phyloP scores from a whole-genome alignment of 1,284 basidiomycete genomes.

The Thecaphora frezii region DNA sequence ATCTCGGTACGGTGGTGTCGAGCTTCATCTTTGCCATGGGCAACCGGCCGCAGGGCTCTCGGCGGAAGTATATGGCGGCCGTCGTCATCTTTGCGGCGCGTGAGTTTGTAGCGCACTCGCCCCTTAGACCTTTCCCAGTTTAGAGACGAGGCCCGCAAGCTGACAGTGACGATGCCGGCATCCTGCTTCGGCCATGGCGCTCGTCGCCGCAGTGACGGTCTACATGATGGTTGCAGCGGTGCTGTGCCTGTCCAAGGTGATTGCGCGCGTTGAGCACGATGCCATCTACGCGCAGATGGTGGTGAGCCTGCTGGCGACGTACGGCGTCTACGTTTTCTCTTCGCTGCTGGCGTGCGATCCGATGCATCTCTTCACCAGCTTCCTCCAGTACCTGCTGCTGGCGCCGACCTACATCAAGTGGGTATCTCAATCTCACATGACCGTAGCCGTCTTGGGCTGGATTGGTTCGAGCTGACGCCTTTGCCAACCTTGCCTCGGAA shows the following conservation, averaged over 20 bases:
- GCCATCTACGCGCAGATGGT: slow-evolving; percentile 74
- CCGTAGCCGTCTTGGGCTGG: too few relatives aligned
- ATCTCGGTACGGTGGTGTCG: slow-evolving; percentile 79
- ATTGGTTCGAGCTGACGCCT: neutral
- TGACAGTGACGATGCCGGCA: too few relatives aligned
- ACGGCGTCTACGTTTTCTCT: slow-evolving; percentile 64
- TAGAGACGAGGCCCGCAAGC: too few relatives aligned
- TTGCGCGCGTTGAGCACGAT: slow-evolving; percentile 61
- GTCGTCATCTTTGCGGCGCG: slow-evolving; percentile 73
- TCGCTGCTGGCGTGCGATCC: slow-evolving; percentile 86
- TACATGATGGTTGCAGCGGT: slow-evolving; percentile 68
- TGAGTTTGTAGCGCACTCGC: too few relatives aligned
- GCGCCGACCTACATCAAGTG: slow-evolving; percentile 81
- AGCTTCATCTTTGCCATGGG: slow-evolving; percentile 96
- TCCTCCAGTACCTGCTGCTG: slow-evolving; percentile 86
- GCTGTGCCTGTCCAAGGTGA: slow-evolving; percentile 43
- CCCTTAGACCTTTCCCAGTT: too few relatives aligned
- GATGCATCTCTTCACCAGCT: slow-evolving; percentile 89
- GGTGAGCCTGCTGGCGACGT: slow-evolving; percentile 80
- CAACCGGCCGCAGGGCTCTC: slow-evolving; percentile 86
- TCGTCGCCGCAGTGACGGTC: slow-evolving; percentile 67
- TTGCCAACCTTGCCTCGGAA: too few relatives aligned
- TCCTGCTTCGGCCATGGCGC: too few relatives aligned
- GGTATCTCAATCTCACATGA: neutral
- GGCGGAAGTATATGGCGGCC: slow-evolving; percentile 81